Evolutionary conservation across 23 red algal genomes (phyloP), one percentile per base, ranked within the genome.

Genomic region (Agarophyton chilense): DNA sequence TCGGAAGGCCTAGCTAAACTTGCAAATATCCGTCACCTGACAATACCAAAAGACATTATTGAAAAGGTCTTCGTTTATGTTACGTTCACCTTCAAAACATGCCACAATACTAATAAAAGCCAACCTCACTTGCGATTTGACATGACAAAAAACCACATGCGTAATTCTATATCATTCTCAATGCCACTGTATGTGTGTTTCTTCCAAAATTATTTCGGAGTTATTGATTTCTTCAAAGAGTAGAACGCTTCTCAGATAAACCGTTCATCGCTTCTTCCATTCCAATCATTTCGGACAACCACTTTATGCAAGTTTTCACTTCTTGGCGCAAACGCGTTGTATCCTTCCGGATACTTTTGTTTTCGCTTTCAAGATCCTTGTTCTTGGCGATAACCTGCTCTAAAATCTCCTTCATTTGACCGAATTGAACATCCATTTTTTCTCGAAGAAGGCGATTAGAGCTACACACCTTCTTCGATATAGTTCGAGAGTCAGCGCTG

Each of bases 231-330:
- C 12, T 14, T 65, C 22, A 65, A 65, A 65, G 60, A 38, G 60
- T 65, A 17, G 60, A 65, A 35, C 60, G 26, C 13, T 65, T 26
- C 29, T 4, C 16, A 1, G 60, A 36, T 65, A 29, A 1, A 35
- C 10, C 31, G 22, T 65, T 35, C 31, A 65, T 33, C 60, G 35
- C 16, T 65, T 65, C 60, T 65, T 36, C 60, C 60, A 65, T 65
- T 10, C 60, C 31, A 65, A 65, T 65, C 60, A 65, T 36, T 65
- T 36, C 60, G 32, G 60, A 65, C 22, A 65, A 14, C 60, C 60
- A 65, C 13, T 65, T 65, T 35, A 65, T 65, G 17, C 60, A 65
- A 36, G 9, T 35, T 1, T 14, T 36, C 14, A 65, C 60, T 36
- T 35, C 60, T 18, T 65, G 8, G 31, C 60, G 60, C 18, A 65